Conservation (phyloP, 257 asterid species). For the Ocimum tenuiflorum region DNA sequence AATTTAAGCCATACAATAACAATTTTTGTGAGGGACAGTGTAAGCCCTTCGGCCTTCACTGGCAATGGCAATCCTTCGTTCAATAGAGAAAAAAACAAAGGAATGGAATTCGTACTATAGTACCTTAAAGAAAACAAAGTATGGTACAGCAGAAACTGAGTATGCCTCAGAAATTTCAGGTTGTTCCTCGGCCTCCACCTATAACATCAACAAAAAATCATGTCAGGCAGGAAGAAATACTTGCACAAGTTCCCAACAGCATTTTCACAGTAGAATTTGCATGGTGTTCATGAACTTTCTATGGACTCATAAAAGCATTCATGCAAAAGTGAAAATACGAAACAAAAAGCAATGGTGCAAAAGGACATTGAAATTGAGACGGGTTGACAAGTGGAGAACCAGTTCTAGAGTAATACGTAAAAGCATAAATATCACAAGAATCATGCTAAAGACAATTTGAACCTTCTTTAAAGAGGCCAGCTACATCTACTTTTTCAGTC, state of each 20-base stretch:
- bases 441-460: not conserved
- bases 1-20: not conserved
- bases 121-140: constrained; percentile 88
- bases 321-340: not conserved
- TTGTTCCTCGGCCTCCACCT: constrained; percentile 99
- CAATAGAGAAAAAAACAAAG: not conserved
- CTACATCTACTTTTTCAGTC: not conserved
- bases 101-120: not conserved
- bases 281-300: not conserved
- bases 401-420: not conserved
- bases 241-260: not conserved
- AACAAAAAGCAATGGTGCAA: not conserved
- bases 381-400: constrained; percentile 9
- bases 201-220: constrained; percentile 18
- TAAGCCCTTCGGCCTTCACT: not conserved
- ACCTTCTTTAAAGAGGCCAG: constrained; percentile 7
- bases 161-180: constrained; percentile 84
- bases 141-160: constrained; percentile 88
- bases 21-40: not conserved
- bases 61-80: not conserved
- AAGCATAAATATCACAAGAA: not conserved
- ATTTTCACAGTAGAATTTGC: not conserved
- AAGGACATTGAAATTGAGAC: not conserved
- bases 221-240: constrained; percentile 4
- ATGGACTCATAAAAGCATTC: not conserved